phyloP scores from a whole-genome alignment of 2,329 filamentous ascomycete species.

The Fusarium hostae region DNA sequence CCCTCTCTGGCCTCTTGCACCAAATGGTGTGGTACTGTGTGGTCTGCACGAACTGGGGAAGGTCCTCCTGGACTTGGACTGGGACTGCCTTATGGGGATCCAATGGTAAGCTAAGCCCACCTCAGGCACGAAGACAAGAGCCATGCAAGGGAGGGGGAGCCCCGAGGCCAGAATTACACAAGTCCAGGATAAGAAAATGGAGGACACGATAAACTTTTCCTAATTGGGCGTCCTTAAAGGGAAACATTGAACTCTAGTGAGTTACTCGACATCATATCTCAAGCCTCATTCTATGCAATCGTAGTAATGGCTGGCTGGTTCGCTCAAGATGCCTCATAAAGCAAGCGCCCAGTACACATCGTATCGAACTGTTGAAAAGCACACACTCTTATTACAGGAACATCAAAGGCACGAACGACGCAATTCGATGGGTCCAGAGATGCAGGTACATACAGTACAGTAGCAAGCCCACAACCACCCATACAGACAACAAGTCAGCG shows the following conservation, averaged over 20 bases:
- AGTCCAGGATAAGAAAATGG: conserved; percentile 16
- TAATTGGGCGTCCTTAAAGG: conserved; percentile 13
- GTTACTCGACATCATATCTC: conserved; percentile 4
- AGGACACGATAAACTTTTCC: conserved; percentile 24
- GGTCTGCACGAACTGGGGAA: conserved; percentile 26
- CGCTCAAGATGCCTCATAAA: conserved; percentile 2
- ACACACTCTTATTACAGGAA: conserved; percentile 1
- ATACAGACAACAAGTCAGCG: conserved; percentile 16
- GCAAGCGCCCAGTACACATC: neutral
- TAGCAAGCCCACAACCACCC: conserved; percentile 7
- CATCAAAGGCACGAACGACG: conserved; percentile 13
- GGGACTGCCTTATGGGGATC: conserved; percentile 17
- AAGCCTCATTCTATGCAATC: conserved; percentile 26
- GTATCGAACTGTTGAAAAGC: neutral
- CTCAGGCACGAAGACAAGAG: conserved; percentile 26
- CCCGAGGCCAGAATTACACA: conserved; percentile 6
- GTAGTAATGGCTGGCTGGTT: neutral
- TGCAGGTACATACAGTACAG: conserved; percentile 34
- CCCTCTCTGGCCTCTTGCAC: conserved; percentile 1
- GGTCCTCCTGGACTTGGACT: conserved; percentile 1
- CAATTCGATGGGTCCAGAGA: conserved; percentile 15
- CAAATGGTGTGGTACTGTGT: conserved; percentile 22
- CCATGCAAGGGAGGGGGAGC: conserved; percentile 28
- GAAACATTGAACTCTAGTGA: conserved; percentile 17
- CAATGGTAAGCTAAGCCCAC: conserved; percentile 19